Evolutionary conservation across 306 rosid species (phyloP), one percentile per base, ranked within the genome.

Genomic region (Prunus armeniaca): DNA sequence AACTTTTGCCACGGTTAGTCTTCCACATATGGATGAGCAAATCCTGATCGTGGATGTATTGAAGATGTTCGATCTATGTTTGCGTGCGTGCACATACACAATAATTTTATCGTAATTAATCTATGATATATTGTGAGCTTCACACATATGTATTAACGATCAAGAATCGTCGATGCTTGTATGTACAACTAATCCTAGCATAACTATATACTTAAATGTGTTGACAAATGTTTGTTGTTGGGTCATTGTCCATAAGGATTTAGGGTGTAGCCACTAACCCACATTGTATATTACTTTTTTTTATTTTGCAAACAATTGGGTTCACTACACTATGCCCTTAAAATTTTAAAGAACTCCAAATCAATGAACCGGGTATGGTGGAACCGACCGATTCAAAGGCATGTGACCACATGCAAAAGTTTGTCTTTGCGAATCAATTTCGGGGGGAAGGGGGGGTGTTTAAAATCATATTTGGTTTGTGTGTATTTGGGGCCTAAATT

Each of bases 361-460:
- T 58, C 69, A 82, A 87, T 79, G 75, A 74, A 80, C 85, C 93
- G 83, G 86, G 77, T 58, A 87, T 46, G 89, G 89, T 81, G 93
- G 88, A 85, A 83, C 83, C 78, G 88, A 80, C 78, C 77, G 85
- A 81, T 78, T 80, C 43, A 81, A 49, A 32, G 63, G 50, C 98
- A 93, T 88, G 96, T 93, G 97, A 69, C 72, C 98, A 93, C 96
- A 87, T 91, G 97, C 89, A 80, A 66, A 67, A 70, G 72, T 82
- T 84, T 83, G 89, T 83, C 88, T 51, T 84, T 66, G 51, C 66
- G 68, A 76, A 80, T 76, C 69, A 66, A 76, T 56, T 55, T 69
- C 43, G 43, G 2, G 1, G 38, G 38, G 24, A 22, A 22, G 24
- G 7, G 14, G 0, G 5, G 25, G 46, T 74, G 38, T 3, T 46